Evolutionary conservation across 1,284 basidiomycete genomes (phyloP).

Genomic region (Mycosarcoma mackinlayi): DNA sequence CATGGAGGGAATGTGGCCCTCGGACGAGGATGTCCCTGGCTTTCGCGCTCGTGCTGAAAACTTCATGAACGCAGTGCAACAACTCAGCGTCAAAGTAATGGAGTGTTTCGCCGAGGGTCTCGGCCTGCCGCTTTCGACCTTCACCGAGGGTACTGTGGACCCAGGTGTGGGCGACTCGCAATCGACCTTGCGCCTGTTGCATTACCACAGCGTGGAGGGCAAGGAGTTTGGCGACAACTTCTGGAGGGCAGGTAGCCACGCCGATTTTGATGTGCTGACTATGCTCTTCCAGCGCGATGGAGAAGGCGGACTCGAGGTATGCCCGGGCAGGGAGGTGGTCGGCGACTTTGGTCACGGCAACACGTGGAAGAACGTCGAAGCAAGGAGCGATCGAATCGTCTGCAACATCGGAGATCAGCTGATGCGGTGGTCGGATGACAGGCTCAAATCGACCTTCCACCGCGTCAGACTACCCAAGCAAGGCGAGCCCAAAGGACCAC

Average conservation of each 20-base stretch:
- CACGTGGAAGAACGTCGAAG: slow-evolving; percentile 72
- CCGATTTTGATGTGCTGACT: slow-evolving; percentile 75
- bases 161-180: slow-evolving; percentile 68
- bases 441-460: slow-evolving; percentile 74
- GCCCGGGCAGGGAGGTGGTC: slow-evolving; percentile 71
- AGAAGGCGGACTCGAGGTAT: slow-evolving; percentile 74
- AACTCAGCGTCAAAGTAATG: slow-evolving; percentile 72
- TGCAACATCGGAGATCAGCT: slow-evolving; percentile 76
- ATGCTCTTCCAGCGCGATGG: slow-evolving; percentile 74
- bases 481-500: slow-evolving; percentile 47
- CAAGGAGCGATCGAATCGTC: slow-evolving; percentile 70
- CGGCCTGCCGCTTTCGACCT: slow-evolving; percentile 71
- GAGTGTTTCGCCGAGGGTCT: slow-evolving; percentile 70
- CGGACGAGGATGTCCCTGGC: slow-evolving; percentile 73
- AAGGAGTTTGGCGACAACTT: slow-evolving; percentile 69
- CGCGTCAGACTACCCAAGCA: slow-evolving; percentile 73
- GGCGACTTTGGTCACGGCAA: slow-evolving; percentile 71
- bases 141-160: slow-evolving; percentile 54
- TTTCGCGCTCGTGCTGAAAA: slow-evolving; percentile 73
- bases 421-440: slow-evolving; percentile 76
- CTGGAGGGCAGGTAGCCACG: slow-evolving; percentile 73
- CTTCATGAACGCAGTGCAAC: slow-evolving; percentile 72
- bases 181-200: slow-evolving; percentile 75
- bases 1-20: slow-evolving; percentile 73
- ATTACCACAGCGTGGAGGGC: slow-evolving; percentile 71